Evolutionary conservation across 345 rosid species (phyloP).

Genomic region (Eucalyptus albens): DNA sequence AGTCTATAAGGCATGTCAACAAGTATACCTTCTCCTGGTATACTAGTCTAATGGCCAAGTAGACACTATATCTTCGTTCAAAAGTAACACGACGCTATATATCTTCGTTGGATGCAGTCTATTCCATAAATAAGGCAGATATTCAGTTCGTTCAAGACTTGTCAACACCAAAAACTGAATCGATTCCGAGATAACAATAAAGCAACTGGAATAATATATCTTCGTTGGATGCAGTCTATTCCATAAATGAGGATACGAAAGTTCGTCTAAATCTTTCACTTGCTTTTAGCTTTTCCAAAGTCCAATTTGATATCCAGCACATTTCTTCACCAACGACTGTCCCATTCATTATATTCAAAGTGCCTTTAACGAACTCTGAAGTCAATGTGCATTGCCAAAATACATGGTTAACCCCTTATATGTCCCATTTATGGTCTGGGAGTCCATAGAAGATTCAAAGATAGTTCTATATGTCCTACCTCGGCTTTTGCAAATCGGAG

Average conservation of each 20-base stretch:
- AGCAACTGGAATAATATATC: neutral
- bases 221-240: neutral
- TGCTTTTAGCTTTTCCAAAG: neutral
- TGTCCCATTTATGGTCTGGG: neutral
- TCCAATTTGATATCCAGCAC: neutral
- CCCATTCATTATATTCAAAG: neutral
- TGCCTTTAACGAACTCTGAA: neutral
- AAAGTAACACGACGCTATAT: neutral
- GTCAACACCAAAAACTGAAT: neutral
- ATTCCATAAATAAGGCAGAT: neutral
- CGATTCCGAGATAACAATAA: neutral
- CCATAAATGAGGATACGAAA: neutral
- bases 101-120: neutral
- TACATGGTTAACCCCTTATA: neutral
- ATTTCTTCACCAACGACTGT: neutral
- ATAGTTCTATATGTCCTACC: neutral
- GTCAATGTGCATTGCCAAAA: neutral
- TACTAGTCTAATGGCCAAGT: neutral
- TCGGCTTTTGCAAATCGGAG: neutral
- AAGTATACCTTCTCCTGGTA: neutral
- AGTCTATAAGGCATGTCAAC: neutral
- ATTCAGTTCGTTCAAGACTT: neutral
- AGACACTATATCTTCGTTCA: neutral
- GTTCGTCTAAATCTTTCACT: neutral
- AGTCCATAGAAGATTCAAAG: neutral